Percentiles rank a stretch among this genome's conserved stretches.
phyloP scores from a whole-genome alignment of 192 early-diverging fungal species.

The Umbelopsis vinacea region DNA sequence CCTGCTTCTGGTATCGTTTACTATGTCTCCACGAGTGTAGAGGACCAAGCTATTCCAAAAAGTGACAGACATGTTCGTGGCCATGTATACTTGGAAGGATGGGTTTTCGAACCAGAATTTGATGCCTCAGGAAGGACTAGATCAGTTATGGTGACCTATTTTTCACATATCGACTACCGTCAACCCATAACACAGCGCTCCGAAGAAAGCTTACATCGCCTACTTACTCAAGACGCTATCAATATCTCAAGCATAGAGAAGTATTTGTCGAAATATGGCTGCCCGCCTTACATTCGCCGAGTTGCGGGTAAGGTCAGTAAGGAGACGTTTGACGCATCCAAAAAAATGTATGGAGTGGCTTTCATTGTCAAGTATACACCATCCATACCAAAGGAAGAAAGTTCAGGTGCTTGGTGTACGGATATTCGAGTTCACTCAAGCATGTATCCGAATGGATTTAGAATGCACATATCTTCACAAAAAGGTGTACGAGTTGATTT shows the following conservation, averaged over 20 bases:
- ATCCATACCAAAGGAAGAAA: conserved; percentile 18
- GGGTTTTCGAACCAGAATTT: conserved; percentile 47
- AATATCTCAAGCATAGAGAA: conserved; percentile 20
- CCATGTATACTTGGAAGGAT: conserved; percentile 46
- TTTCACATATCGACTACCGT: conserved; percentile 50
- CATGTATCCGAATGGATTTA: conserved; percentile 48
- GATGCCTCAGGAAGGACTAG: conserved; percentile 38
- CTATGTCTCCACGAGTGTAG: conserved; percentile 46
- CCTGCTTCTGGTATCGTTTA: conserved; percentile 44
- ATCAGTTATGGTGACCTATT: conserved; percentile 47
- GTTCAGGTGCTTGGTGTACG: conserved; percentile 37
- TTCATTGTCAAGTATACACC: conserved; percentile 38
- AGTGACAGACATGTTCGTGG: conserved; percentile 48
- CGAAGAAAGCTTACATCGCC: conserved; percentile 36
- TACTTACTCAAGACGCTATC: conserved; percentile 36
- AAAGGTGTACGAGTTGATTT: conserved; percentile 43
- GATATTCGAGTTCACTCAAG: conserved; percentile 47
- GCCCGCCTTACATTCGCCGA: conserved; percentile 52
- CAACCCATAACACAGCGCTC: neutral
- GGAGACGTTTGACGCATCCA: conserved; percentile 45
- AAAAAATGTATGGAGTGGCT: conserved; percentile 39
- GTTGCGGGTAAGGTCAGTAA: conserved; percentile 44
- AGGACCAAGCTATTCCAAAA: conserved; percentile 48
- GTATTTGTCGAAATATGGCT: conserved; percentile 45
- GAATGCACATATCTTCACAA: conserved; percentile 41